Percentiles rank a stretch among this genome's conserved stretches.
These are phyloP conservation scores for Ascochyta clinopodiicola DNA, from an alignment of 2,329 filamentous ascomycete genomes.

Conservation along the genomic window DNA sequence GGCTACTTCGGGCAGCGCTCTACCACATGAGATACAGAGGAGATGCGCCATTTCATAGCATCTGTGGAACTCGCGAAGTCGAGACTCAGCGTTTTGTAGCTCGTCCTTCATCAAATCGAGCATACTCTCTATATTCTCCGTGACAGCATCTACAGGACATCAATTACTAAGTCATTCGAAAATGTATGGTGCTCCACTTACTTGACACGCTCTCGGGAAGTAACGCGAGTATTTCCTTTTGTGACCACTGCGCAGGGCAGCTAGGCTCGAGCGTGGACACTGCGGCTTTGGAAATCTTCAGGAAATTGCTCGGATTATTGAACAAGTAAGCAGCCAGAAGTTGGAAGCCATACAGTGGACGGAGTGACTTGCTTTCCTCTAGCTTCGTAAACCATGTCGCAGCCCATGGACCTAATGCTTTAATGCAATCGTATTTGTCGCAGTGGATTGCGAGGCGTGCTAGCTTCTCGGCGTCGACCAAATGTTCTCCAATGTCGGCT, in stretches of 20 bases:
- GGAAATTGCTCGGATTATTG: conserved; percentile 2
- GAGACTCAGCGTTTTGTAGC: neutral
- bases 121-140: too few species aligned
- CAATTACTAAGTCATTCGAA: too few species aligned
- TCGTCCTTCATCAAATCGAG: neutral
- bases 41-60: neutral
- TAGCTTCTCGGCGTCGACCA: too few species aligned
- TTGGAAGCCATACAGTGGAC: too few species aligned
- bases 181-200: too few species aligned
- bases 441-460: too few species aligned
- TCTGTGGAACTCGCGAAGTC: neutral
- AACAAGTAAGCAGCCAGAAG: conserved; percentile 17
- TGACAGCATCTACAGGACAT: too few species aligned
- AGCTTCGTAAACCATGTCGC: too few species aligned
- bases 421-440: too few species aligned
- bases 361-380: too few species aligned
- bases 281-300: neutral
- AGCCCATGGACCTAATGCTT: too few species aligned
- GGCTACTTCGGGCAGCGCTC: conserved; percentile 1
- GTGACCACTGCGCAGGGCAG: neutral
- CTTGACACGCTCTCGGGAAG: neutral
- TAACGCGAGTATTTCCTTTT: neutral
- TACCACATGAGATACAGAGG: neutral
- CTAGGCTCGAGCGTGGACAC: neutral
- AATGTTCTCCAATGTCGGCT: too few species aligned